phyloP scores from a whole-genome alignment of 148 eudicot species.

The Rhododendron williamsianum region DNA sequence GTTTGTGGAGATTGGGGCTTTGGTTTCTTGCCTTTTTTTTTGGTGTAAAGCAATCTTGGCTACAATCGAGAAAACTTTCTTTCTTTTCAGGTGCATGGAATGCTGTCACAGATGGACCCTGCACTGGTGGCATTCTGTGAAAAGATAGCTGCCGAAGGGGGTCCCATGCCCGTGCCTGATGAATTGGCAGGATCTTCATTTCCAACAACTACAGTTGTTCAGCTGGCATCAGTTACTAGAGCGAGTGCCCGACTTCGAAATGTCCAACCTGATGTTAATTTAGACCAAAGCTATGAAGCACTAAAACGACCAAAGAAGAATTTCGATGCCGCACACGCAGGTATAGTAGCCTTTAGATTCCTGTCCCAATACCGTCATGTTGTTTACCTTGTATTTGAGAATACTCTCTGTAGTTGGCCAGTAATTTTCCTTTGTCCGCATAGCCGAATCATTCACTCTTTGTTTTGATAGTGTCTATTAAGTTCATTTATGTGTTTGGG shows the following conservation, averaged over 20 bases:
- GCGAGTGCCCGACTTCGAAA: slow-evolving; percentile 95
- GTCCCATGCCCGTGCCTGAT: slow-evolving; percentile 71
- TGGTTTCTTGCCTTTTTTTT: neutral
- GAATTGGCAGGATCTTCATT: slow-evolving; percentile 47
- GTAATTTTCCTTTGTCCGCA: neutral
- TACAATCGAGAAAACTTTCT: slow-evolving; percentile 7
- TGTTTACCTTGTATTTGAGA: neutral
- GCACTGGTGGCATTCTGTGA: slow-evolving; percentile 86
- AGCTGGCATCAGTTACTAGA: slow-evolving; percentile 61
- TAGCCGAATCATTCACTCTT: neutral
- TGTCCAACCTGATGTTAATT: slow-evolving; percentile 87
- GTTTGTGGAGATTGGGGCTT: neutral
- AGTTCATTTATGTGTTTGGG: neutral
- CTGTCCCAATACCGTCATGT: neutral
- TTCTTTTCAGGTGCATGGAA: slow-evolving; percentile 76
- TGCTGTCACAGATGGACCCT: slow-evolving; percentile 98
- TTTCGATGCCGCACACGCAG: slow-evolving; percentile 48
- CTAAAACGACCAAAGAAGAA: slow-evolving; percentile 75
- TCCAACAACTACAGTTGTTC: slow-evolving; percentile 64
- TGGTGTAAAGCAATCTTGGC: neutral
- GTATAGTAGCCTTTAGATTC: slow-evolving; percentile 28
- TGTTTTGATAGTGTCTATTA: neutral
- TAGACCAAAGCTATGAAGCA: slow-evolving; percentile 83
- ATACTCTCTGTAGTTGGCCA: neutral
- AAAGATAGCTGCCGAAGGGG: slow-evolving; percentile 88